Conservation (phyloP, 1,284 basidiomycete species). For the Golubevia sp. region DNA sequence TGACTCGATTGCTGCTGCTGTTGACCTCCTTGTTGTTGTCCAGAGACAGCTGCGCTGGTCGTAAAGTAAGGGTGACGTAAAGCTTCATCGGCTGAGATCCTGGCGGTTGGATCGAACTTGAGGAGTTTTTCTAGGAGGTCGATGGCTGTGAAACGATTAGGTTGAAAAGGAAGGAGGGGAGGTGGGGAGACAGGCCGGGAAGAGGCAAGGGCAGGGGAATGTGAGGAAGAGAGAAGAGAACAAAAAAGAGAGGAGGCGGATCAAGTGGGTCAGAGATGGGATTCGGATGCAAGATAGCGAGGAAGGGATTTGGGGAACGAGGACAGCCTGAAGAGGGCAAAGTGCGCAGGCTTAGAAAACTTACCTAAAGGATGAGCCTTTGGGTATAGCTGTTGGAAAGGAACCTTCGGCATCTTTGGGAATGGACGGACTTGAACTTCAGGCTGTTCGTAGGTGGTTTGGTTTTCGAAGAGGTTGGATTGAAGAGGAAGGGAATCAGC, state of each 20-base stretch:
- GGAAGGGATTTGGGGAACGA: too few relatives aligned
- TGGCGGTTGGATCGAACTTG: conserved; percentile 92
- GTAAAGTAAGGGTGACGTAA: conserved; percentile 91
- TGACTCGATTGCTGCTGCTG: conserved; percentile 5
- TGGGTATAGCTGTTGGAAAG: conserved; percentile 84
- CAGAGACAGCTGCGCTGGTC: conserved; percentile 11
- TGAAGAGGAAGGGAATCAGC: not conserved
- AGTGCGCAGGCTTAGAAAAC: not conserved
- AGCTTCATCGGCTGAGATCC: conserved; percentile 89
- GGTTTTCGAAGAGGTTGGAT: too few relatives aligned
- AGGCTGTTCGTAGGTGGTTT: conserved; percentile 71
- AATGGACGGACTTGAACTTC: conserved; percentile 86
- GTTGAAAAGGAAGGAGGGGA: conserved; percentile 12
- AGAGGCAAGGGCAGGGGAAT: not conserved
- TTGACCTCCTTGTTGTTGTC: not conserved
- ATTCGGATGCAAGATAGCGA: too few relatives aligned
- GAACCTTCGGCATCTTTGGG: conserved; percentile 87
- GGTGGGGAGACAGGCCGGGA: not conserved
- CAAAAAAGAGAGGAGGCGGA: conserved; percentile 2
- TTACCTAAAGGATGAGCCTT: conserved; percentile 80
- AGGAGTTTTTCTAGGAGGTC: conserved; percentile 93
- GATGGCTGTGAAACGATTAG: conserved; percentile 70
- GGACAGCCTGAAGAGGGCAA: not conserved
- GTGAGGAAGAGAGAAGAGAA: conserved; percentile 1
- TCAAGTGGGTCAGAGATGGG: too few relatives aligned